Base-by-base conservation (phyloP, 805 yeast species). In the Aciculoconidium aculeatum region DNA sequence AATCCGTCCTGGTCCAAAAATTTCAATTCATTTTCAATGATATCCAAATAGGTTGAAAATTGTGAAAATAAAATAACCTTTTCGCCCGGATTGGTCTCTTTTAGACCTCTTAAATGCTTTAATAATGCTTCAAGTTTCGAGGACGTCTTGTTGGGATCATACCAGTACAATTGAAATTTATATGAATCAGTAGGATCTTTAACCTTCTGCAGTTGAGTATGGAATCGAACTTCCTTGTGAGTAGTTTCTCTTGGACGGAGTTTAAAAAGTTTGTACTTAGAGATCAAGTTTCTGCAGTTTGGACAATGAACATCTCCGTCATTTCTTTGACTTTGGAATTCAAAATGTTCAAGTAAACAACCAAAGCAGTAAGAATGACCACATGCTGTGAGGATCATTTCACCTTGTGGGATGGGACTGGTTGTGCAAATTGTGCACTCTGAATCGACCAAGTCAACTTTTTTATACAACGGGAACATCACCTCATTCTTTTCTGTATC, bases 61-160 rank as follows among this genome's bases (percentile, higher is more conserved):
- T 90, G 96, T 2, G 96, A 86, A 47, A 90, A 90, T 0, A 90
- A 88, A 28, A 90, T 87, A 3, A 82, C 75, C 44, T 82, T 86
- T 34, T 78, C 84, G 10, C 75, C 76, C 0, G 80, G 73, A 6
- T 72, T 64, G 10, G 72, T 73, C 15, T 68, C 72, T 32, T 66
- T 68, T 10, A 81, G 55, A 15, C 55, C 57, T 20, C 71, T 59
- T 11, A 86, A 53, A 45, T 81, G 86, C 4, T 64, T 55, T 4
- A 83, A 35, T 15, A 87, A 59, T 0, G 94, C 86, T 40, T 74
- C 72, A 9, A 84, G 63, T 50, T 87, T 87, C 1, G 94, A 72
- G 0, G 95, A 80, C 27, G 77, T 68, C 11, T 63, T 66, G 37
- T 63, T 63, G 1, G 77, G 77, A 34, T 66, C 64, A 42, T 64